phyloP scores from a whole-genome alignment of 2,329 filamentous ascomycete species.

The Fusarium coffeatum region DNA sequence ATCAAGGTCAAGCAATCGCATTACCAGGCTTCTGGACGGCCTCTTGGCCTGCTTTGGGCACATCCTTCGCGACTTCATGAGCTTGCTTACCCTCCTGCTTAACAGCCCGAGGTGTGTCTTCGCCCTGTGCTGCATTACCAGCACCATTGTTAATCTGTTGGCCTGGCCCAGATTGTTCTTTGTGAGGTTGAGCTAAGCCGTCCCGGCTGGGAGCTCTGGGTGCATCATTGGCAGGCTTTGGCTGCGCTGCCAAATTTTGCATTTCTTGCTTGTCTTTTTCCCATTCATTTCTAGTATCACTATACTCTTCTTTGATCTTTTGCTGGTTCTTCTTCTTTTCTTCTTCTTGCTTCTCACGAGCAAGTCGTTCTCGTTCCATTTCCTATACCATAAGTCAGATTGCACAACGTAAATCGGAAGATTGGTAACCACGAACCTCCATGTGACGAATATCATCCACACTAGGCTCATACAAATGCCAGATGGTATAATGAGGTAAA shows the following conservation, averaged over 20 bases:
- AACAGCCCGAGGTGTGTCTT: constrained; percentile 11
- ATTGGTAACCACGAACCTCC: constrained; percentile 68
- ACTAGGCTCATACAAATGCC: constrained; percentile 99
- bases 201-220: constrained; percentile 33
- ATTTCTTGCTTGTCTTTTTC: constrained; percentile 89
- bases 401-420: neutral
- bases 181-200: constrained; percentile 26
- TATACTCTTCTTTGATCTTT: constrained; percentile 79
- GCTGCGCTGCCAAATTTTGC: constrained; percentile 65
- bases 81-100: constrained; percentile 26
- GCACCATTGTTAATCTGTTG: constrained; percentile 15
- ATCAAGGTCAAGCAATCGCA: constrained; percentile 29
- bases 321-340: constrained; percentile 81
- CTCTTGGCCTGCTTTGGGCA: constrained; percentile 14
- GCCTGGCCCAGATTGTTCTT: constrained; percentile 25
- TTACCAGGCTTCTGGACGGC: constrained; percentile 22
- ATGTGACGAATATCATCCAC: constrained; percentile 97
- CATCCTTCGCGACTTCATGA: constrained; percentile 18
- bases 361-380: constrained; percentile 89
- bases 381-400: constrained; percentile 64
- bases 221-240: constrained; percentile 25
- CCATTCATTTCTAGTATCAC: constrained; percentile 82
- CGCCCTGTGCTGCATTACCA: constrained; percentile 23
- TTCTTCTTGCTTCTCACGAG: constrained; percentile 76
- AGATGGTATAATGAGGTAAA: constrained; percentile 96